These are phyloP conservation scores for Ascochyta fabae DNA, from an alignment of 2,329 filamentous ascomycete genomes.

Conservation along the genomic window DNA sequence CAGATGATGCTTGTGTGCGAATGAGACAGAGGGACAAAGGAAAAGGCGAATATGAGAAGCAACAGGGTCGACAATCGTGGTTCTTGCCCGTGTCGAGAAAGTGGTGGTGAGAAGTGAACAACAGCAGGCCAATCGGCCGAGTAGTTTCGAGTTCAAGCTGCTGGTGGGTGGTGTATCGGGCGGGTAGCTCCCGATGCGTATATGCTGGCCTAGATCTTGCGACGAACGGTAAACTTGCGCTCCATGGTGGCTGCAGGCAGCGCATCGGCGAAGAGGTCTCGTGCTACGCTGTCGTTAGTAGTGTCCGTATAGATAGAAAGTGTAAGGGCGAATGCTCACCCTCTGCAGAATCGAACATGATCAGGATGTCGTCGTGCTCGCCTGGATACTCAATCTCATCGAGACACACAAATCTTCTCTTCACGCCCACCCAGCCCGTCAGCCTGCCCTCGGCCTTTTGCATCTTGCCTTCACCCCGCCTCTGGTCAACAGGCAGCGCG, in stretches of 20 bases:
- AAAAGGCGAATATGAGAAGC: background rate
- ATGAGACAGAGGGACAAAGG: background rate
- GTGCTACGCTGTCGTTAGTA: conserved; percentile 43
- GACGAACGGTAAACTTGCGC: conserved; percentile 52
- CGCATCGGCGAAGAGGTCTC: conserved; percentile 54
- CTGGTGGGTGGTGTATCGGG: background rate
- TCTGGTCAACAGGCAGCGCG: conserved; percentile 69
- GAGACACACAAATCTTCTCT: conserved; percentile 79
- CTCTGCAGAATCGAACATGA: conserved; percentile 80
- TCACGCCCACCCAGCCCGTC: conserved; percentile 60
- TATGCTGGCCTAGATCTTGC: conserved; percentile 41
- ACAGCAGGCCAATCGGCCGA: too few species aligned
- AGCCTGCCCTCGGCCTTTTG: conserved; percentile 56
- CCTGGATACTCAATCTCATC: conserved; percentile 88
- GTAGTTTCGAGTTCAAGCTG: background rate
- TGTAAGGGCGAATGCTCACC: conserved; percentile 60
- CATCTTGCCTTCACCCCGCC: conserved; percentile 57
- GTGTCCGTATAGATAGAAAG: background rate
- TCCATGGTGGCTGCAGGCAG: conserved; percentile 53
- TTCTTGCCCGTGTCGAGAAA: too few species aligned
- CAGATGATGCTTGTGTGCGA: background rate
- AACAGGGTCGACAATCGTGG: too few species aligned
- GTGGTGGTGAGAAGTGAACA: too few species aligned
- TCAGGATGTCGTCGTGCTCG: conserved; percentile 89
- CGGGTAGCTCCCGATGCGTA: too few species aligned